phyloP scores from a whole-genome alignment of 352 stramenopile species.

The Elongisporangium prolatum region DNA sequence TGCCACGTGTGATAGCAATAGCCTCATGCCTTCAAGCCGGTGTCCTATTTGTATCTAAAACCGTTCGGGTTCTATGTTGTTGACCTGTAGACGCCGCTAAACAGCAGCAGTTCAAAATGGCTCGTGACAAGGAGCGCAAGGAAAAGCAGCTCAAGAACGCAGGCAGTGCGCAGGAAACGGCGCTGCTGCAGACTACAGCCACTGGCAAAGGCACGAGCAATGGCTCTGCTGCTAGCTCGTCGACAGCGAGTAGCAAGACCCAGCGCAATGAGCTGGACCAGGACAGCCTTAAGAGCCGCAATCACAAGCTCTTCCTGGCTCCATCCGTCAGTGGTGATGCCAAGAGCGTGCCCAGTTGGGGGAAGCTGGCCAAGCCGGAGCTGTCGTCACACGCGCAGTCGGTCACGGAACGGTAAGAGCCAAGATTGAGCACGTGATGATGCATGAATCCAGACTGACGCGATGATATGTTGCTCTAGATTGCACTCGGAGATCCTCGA shows the following conservation, averaged over 20 bases:
- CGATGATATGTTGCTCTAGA: constrained; percentile 8
- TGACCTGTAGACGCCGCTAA: constrained; percentile 8
- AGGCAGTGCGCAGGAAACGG: neutral
- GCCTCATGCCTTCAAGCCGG: constrained; percentile 2
- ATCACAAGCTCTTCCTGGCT: constrained; percentile 62
- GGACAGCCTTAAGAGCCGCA: constrained; percentile 67
- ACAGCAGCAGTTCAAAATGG: constrained; percentile 20
- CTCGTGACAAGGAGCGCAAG: constrained; percentile 33
- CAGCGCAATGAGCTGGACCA: constrained; percentile 21
- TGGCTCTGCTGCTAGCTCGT: neutral
- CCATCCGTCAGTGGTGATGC: constrained; percentile 15
- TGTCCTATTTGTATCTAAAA: neutral
- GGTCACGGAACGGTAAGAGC: constrained; percentile 24
- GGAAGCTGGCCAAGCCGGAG: constrained; percentile 12
- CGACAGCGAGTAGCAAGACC: neutral
- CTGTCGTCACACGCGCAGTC: constrained; percentile 4
- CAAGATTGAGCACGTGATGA: neutral
- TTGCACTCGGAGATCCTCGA: constrained; percentile 81
- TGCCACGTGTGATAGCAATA: neutral
- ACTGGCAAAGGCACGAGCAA: neutral
- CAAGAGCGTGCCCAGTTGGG: constrained; percentile 32
- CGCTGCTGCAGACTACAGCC: constrained; percentile 3
- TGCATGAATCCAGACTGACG: neutral
- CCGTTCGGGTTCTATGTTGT: neutral
- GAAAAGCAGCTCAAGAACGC: constrained; percentile 18